These are phyloP conservation scores for Drosera spatulata DNA, from an alignment of 179 eudicot species.

Conservation along the genomic window DNA sequence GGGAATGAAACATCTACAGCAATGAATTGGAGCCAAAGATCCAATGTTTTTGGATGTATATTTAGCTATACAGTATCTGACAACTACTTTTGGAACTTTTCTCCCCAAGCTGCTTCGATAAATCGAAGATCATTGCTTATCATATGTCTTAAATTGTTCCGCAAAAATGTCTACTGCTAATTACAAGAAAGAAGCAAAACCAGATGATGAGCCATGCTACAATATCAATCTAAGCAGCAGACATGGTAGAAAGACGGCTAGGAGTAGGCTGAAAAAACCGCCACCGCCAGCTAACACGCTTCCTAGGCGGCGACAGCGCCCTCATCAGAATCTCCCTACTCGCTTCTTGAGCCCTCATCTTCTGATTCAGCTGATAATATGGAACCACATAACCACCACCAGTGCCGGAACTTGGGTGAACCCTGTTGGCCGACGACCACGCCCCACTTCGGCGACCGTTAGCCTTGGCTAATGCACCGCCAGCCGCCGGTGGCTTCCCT, in stretches of 20 bases:
- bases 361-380: slow-evolving; percentile 4
- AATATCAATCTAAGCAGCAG: slow-evolving; percentile 1
- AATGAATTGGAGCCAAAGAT: too few species aligned
- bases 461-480: neutral
- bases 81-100: too few species aligned
- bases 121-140: too few species aligned
- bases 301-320: slow-evolving; percentile 8
- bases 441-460: neutral
- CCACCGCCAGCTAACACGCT: slow-evolving; percentile 8
- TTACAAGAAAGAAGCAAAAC: too few species aligned
- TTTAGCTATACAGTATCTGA: too few species aligned
- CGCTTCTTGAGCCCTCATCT: slow-evolving; percentile 2
- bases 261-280: slow-evolving; percentile 7
- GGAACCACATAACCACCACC: neutral
- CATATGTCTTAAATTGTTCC: too few species aligned
- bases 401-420: neutral
- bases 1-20: too few species aligned
- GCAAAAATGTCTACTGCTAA: too few species aligned
- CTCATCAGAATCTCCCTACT: slow-evolving; percentile 3
- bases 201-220: neutral
- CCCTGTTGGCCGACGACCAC: neutral
- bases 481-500: neutral
- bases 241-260: slow-evolving; percentile 12
- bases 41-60: too few species aligned
- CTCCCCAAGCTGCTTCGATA: too few species aligned